Base-by-base conservation (phyloP, 2,329 filamentous ascomycete species). In the Stromatinia cepivora region DNA sequence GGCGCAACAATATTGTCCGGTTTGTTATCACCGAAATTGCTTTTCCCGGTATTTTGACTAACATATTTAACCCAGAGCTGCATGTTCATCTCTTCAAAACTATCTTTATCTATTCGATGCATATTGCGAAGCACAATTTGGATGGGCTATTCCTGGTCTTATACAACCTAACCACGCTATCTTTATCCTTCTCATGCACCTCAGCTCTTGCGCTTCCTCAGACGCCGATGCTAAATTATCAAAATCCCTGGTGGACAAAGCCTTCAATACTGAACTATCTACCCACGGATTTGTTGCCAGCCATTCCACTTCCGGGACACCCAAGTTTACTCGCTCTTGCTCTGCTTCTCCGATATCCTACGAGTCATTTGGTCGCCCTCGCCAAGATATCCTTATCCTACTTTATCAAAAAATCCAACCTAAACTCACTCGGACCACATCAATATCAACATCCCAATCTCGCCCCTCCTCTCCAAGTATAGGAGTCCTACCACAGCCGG, bases 101-200 rank as follows among this genome's bases (percentile, higher is more conserved):
- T 69, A 70, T 3, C 69, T 65, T 22, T 34, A 17, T 57, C 10
- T 57, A 17, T 69, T 53, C 34, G 50, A 42, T 13, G 7, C 4
- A 15, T 46, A 36, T 8, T 50, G 45, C 1, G n/a, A 15, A 36
- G 20, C 42, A 9, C 15, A 65, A 34, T 36, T 57, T n/a, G 52
- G 50, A 48, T 69, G 54, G 53, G 52, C 56, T 34, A 36, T 69
- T 6, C 42, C 59, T 31, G 54, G 59, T 22, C 65, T 69, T 31
- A 61, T 70, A 31, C 59, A 69, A 36, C 66, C 69, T 9, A 45
- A 69, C 17, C 69, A 69, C 48, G 69, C 69, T 31, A 8, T 70
- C 0, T 53, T 70, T 20, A 70, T 70, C 61, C 53, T 69, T 20
- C 61, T 70, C 22, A 69, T 69, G 59, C 57, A 70, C 34, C 65